Evolutionary conservation across 2,329 filamentous ascomycete species (phyloP), one percentile per base, ranked within the genome.

Genomic region (Mycosphaerella sp.): DNA sequence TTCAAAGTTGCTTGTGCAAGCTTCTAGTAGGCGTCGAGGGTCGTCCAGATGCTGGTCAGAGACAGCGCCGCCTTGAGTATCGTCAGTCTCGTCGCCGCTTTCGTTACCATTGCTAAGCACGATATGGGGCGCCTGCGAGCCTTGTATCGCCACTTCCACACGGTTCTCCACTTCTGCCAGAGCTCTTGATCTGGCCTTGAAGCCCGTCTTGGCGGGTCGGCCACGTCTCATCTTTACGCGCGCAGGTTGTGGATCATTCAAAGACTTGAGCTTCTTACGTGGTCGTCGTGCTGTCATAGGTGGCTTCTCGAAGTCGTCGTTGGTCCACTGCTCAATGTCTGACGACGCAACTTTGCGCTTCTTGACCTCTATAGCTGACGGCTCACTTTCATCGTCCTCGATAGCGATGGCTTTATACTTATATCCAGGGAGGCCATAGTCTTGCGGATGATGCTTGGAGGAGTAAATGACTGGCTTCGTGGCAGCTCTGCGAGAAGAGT

Each of bases 381-480:
- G 23, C 8, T 8, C 10, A n/a, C 14, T 42, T 7, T 54, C 38
- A n/a, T 32, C 40, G 17, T 48, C 51, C 12, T 38, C 47, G 12
- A 40, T 38, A 4, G 52, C 21, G 4, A 56, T 38, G 7, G 56
- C 58, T 45, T 44, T 55, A 52, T 54, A 52, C 23, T 51, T 46
- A 43, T 48, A 61, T 8, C 64, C 64, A 21, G 58, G 55, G 2
- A 67, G 26, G 4, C 32, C 53, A 47, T 55, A 52, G 51, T 66
- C 65, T 45, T 65, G 62, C 3, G 64, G 64, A 51, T 67, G 65
- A 21, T 58, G 45, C 43, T 60, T 61, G 12, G 29, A 49, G 12
- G 55, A 62, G 45, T 67, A 66, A 10, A 58, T 55, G 4, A 64
- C 58, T 12, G 45, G 40, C 50, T 62, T 67, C 32, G 45, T 51